A percentile compares a stretch with the other conserved stretches of the same genome.
Evolutionary conservation across 1,284 basidiomycete genomes (phyloP).

Genomic region (Cryptococcus neoformans): DNA sequence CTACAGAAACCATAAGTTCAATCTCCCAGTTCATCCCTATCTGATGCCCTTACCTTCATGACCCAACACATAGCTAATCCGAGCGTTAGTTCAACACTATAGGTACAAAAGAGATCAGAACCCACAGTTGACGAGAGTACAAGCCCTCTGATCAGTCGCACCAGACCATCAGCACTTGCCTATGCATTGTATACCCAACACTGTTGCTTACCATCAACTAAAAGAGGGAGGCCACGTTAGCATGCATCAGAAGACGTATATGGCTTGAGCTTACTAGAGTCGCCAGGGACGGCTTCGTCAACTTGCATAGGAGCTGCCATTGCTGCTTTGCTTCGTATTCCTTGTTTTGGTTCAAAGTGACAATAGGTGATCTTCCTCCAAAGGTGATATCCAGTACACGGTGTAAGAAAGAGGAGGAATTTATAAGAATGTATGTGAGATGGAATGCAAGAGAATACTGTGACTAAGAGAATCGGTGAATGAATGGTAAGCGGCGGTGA

Average conservation of each 20-base stretch:
- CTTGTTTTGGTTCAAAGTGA: neutral
- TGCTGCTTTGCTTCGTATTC: slow-evolving; percentile 1
- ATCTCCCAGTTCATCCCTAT: no score
- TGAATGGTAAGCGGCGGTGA: slow-evolving; percentile 5
- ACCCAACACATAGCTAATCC: slow-evolving; percentile 81
- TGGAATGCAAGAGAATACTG: neutral
- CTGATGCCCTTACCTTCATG: slow-evolving; percentile 70
- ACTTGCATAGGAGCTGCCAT: slow-evolving; percentile 48
- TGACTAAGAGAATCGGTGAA: neutral
- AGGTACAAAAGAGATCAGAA: slow-evolving; percentile 15
- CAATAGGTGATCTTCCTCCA: neutral
- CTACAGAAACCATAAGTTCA: slow-evolving; percentile 50
- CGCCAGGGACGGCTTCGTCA: slow-evolving; percentile 37
- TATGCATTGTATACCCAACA: slow-evolving; percentile 3
- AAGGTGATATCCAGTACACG: neutral
- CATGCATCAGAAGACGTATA: neutral
- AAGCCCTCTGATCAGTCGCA: slow-evolving; percentile 62
- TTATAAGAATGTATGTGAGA: neutral
- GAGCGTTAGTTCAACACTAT: slow-evolving; percentile 15
- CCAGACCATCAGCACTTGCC: neutral
- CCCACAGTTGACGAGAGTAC: slow-evolving; percentile 94
- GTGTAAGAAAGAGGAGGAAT: neutral
- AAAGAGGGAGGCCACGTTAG: slow-evolving; percentile 1
- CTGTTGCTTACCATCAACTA: slow-evolving; percentile 41
- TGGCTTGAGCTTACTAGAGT: slow-evolving; percentile 34